These are phyloP conservation scores for Pleurotus cornucopiae DNA, from an alignment of 768 basidiomycete species.

Conservation along the genomic window DNA sequence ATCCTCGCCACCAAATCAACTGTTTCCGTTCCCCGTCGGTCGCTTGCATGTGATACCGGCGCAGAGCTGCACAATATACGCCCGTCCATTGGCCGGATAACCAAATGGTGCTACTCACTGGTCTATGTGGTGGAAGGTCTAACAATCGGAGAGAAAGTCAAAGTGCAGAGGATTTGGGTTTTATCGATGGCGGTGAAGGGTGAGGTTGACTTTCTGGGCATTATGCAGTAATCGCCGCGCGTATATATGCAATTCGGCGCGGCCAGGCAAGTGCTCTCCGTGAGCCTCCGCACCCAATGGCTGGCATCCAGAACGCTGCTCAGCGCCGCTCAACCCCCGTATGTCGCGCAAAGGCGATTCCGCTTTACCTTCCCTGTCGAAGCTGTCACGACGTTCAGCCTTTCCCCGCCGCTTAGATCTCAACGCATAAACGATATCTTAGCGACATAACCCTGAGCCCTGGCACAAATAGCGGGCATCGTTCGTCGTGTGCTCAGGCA, in stretches of 20 bases:
- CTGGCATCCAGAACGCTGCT: not conserved
- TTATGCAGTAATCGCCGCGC: not conserved
- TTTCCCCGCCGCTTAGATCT: not conserved
- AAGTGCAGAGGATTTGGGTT: not conserved
- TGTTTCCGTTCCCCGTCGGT: not conserved
- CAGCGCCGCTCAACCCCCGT: slow-evolving; percentile 7
- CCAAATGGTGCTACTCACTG: not conserved
- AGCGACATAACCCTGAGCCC: too few species aligned
- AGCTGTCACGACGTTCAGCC: too few species aligned
- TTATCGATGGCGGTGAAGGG: not conserved
- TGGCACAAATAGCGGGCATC: too few species aligned
- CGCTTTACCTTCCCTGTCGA: not conserved
- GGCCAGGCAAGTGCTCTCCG: not conserved
- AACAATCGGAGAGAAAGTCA: not conserved
- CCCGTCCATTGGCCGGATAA: not conserved
- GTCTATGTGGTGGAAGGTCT: not conserved
- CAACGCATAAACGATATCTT: too few species aligned
- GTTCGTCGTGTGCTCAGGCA: too few species aligned
- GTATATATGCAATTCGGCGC: not conserved
- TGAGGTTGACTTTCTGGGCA: not conserved
- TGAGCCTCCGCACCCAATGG: slow-evolving; percentile 2
- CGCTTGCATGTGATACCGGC: not conserved
- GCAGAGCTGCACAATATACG: not conserved
- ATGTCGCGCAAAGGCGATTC: not conserved
- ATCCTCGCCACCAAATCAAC: not conserved